Percentiles rank a stretch among this genome's conserved stretches.
phyloP scores from a whole-genome alignment of 352 stramenopile species.

The Phytophthora gonapodyides region DNA sequence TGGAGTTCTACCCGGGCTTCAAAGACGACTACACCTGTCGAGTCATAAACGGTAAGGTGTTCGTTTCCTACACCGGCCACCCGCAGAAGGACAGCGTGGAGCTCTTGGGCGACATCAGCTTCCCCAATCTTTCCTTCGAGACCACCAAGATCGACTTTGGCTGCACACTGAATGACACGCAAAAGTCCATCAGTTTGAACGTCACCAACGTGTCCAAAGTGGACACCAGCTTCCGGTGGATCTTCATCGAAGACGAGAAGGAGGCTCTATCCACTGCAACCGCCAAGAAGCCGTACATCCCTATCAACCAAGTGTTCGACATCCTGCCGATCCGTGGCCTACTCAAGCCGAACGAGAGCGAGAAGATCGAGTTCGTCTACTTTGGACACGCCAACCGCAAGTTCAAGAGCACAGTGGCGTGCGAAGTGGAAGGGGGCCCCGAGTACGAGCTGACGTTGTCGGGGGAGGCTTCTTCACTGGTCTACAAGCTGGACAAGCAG shows the following conservation, averaged over 20 bases:
- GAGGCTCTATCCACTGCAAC: conserved; percentile 62
- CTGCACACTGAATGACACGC: conserved; percentile 95
- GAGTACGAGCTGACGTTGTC: conserved; percentile 91
- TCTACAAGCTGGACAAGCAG: conserved; percentile 91
- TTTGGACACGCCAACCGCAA: conserved; percentile 93
- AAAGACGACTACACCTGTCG: conserved; percentile 92
- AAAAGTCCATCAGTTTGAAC: conserved; percentile 84
- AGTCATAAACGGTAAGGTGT: conserved; percentile 83
- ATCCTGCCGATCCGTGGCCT: conserved; percentile 92
- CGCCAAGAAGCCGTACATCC: conserved; percentile 85
- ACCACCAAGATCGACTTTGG: conserved; percentile 92
- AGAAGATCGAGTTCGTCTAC: conserved; percentile 94
- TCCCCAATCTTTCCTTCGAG: conserved; percentile 95
- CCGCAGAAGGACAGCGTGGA: conserved; percentile 91
- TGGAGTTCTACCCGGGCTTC: conserved; percentile 95
- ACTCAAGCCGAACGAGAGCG: conserved; percentile 87
- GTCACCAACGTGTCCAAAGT: conserved; percentile 93
- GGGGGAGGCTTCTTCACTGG: conserved; percentile 92
- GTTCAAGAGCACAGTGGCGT: conserved; percentile 88
- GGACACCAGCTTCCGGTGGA: conserved; percentile 88
- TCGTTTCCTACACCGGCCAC: conserved; percentile 87
- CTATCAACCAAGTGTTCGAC: conserved; percentile 95
- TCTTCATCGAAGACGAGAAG: conserved; percentile 94
- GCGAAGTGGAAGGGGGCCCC: conserved; percentile 93
- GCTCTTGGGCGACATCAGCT: conserved; percentile 92